Evolutionary conservation across 2,329 filamentous ascomycete species (phyloP), one percentile per base, ranked within the genome.

Genomic region (Fusarium virguliforme): DNA sequence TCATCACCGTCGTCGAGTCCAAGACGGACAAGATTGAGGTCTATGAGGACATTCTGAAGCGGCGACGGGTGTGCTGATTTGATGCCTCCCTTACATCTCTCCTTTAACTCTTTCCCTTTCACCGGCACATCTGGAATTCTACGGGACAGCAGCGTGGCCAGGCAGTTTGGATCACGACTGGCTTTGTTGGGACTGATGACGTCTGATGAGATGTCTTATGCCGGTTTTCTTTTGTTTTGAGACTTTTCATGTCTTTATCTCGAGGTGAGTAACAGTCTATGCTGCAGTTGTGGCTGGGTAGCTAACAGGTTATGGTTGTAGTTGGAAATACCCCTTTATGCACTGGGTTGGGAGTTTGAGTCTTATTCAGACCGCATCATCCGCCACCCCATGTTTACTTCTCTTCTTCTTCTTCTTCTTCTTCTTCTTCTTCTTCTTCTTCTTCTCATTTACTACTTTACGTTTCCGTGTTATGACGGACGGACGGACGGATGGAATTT

Each of bases 31-130:
- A 81, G 77, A 74, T 80, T 62, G 71, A 71, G 37, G 72, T 72
- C 3, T 81, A 81, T 28, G 79, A 82, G 46, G 79, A 82, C 34
- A 76, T 81, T 4, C 41, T 82, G 18, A 76, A 72, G 57, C 67
- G 79, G n/a, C 71, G 76, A 13, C 73, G 77, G 15, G 74, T 80
- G 22, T 73, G 78, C 24, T 81, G 59, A 70, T 58, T 40, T 26
- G 3, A 35, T 22, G 24, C 18, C 35, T 18, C 28, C 15, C 22
- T 50, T 43, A 2, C 18, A 18, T 46, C 22, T 41, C 18, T 18
- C 10, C 13, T 34, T 15, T 37, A 10, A 38, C 62, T 53, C 51
- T n/a, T 9, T 15, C 40, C 4, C 65, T 60, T 60, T 3, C 22
- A 51, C 18, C 18, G 18, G 13, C 50, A 15, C 15, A 32, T 56